Evolutionary conservation across 441 rosid species (phyloP).

Genomic region (Croton setiger): DNA sequence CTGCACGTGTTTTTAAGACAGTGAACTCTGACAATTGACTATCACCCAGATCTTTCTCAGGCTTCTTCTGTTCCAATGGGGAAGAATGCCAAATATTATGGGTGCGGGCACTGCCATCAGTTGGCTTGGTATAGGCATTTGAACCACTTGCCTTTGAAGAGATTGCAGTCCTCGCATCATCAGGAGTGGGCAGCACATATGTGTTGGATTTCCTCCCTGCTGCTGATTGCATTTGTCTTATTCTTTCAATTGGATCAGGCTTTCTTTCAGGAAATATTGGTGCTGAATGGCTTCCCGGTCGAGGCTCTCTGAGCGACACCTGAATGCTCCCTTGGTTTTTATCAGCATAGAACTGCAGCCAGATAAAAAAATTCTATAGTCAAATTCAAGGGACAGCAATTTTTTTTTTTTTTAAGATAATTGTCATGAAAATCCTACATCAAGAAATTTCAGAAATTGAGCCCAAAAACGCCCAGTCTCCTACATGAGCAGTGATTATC

Average conservation of each 20-base stretch:
- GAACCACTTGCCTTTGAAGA: constrained; percentile 44
- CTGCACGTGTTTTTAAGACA: constrained; percentile 25
- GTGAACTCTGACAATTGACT: constrained; percentile 26
- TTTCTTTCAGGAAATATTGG: constrained; percentile 82
- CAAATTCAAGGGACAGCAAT: not conserved
- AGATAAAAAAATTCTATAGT: constrained; percentile 6
- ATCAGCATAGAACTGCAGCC: constrained; percentile 48
- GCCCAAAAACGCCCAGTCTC: not conserved
- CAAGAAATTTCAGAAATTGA: constrained; percentile 3
- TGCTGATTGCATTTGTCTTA: constrained; percentile 48
- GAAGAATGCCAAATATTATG: constrained; percentile 75
- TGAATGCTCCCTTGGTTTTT: constrained; percentile 44
- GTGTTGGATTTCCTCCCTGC: constrained; percentile 45
- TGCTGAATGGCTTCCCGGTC: constrained; percentile 72
- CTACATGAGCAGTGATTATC: not conserved
- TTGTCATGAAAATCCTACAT: not conserved
- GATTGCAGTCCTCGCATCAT: constrained; percentile 40
- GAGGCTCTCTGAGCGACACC: constrained; percentile 39
- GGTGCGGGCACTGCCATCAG: constrained; percentile 39
- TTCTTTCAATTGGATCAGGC: constrained; percentile 54
- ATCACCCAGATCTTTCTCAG: constrained; percentile 41
- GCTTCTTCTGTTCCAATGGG: constrained; percentile 77
- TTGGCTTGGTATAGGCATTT: constrained; percentile 40
- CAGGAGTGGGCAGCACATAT: constrained; percentile 83
- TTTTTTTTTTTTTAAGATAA: not conserved